These are phyloP conservation scores for Fraxinus quadrangulata DNA, from an alignment of 257 asterid species.

Conservation along the genomic window DNA sequence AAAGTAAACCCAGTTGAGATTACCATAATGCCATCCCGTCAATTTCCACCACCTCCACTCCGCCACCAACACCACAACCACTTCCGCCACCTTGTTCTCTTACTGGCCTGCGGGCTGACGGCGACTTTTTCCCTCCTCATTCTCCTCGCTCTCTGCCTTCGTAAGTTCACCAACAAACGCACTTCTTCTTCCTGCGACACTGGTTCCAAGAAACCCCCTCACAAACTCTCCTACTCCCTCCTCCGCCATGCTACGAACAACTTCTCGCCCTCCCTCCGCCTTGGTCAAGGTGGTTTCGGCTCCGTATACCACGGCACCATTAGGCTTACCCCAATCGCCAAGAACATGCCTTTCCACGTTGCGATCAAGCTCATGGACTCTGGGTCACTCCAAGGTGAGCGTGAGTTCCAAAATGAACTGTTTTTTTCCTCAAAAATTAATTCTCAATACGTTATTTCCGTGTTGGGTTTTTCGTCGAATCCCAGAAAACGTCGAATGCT, in stretches of 20 bases:
- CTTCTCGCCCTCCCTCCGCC: slow-evolving; percentile 67
- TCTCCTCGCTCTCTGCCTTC: too few species aligned
- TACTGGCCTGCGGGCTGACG: too few species aligned
- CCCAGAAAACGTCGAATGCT: slow-evolving; percentile 72
- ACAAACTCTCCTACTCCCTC: slow-evolving; percentile 59
- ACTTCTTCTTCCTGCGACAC: slow-evolving; percentile 69
- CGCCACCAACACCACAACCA: too few species aligned
- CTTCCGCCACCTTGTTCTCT: too few species aligned
- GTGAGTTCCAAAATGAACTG: slow-evolving; percentile 89
- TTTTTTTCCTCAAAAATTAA: slow-evolving; percentile 70
- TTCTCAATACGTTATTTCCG: slow-evolving; percentile 60
- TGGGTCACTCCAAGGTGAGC: slow-evolving; percentile 92
- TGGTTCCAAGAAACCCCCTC: slow-evolving; percentile 74
- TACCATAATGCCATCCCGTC: too few species aligned
- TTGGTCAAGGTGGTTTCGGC: slow-evolving; percentile 93
- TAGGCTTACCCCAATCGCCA: slow-evolving; percentile 27
- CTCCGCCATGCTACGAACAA: slow-evolving; percentile 81
- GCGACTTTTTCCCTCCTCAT: too few species aligned
- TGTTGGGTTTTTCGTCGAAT: slow-evolving; percentile 74
- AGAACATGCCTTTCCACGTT: slow-evolving; percentile 28
- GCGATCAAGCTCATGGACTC: slow-evolving; percentile 92
- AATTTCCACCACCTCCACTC: too few species aligned
- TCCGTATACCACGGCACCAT: slow-evolving; percentile 75
- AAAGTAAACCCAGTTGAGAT: too few species aligned
- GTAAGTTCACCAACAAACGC: slow-evolving; percentile 49